Conservation (phyloP, 305 asterid genomes). For the Fraxinus sp. region DNA sequence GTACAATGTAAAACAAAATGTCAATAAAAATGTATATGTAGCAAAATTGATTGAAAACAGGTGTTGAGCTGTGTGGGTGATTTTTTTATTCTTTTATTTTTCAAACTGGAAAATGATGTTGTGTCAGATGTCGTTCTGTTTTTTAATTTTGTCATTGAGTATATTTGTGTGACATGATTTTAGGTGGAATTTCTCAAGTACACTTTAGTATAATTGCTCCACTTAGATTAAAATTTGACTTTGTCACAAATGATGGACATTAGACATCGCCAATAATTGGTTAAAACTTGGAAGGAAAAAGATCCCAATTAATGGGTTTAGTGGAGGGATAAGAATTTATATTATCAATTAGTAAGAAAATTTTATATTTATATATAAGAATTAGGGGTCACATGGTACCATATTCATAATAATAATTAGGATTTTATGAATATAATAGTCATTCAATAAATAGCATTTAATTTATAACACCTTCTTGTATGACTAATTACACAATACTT, state of each 20-base stretch:
- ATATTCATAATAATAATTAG: background rate
- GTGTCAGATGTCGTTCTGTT: no score
- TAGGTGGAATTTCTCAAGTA: conserved; percentile 21
- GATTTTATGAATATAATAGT: background rate
- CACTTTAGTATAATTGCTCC: conserved; percentile 30
- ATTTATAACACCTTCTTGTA: background rate
- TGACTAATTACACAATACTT: no score
- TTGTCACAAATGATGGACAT: conserved; percentile 29
- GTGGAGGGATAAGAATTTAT: conserved; percentile 2
- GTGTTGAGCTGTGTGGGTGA: no score
- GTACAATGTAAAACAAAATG: no score
- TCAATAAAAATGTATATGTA: no score
- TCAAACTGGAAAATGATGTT: no score
- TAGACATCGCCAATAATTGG: conserved; percentile 9
- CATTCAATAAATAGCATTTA: background rate
- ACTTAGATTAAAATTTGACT: conserved; percentile 29
- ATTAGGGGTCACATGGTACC: background rate
- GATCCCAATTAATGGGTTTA: background rate
- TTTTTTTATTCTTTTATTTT: no score
- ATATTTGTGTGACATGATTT: background rate
- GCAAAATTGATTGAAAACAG: no score
- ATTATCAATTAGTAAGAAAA: background rate
- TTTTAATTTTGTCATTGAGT: no score
- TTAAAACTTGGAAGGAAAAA: conserved; percentile 10
- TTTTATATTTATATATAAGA: background rate